These are phyloP conservation scores for Botryotinia calthae DNA, from an alignment of 2,329 filamentous ascomycete species.

Conservation along the genomic window DNA sequence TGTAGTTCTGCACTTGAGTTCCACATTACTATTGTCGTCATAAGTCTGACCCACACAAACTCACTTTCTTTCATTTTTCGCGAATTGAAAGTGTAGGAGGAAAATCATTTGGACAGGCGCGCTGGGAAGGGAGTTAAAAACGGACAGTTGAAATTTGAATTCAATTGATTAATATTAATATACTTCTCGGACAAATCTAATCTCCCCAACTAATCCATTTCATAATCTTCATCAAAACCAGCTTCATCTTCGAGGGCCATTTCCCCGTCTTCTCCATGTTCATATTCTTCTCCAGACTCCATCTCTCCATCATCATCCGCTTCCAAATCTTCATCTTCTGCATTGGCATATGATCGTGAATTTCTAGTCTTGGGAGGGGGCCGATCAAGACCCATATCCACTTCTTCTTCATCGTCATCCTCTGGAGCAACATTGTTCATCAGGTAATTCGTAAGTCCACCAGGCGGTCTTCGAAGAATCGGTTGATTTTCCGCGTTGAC, in stretches of 20 bases:
- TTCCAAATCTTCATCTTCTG: conserved; percentile 10
- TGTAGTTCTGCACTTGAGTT: too few relatives aligned
- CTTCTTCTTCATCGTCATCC: neutral
- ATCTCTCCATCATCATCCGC: conserved; percentile 3
- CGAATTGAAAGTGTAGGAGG: neutral
- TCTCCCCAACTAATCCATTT: neutral
- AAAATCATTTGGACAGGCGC: neutral
- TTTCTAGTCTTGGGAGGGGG: neutral
- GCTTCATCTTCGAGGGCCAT: conserved; percentile 27
- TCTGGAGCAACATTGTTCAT: conserved; percentile 1
- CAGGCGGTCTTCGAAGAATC: conserved; percentile 15
- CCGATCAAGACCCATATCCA: neutral
- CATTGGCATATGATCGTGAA: conserved; percentile 10
- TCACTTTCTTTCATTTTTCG: too few relatives aligned
- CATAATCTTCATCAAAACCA: conserved; percentile 1
- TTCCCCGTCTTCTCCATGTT: conserved; percentile 4
- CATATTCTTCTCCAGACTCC: conserved; percentile 7
- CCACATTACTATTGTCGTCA: too few relatives aligned
- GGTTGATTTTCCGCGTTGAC: neutral
- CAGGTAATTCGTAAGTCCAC: conserved; percentile 13
- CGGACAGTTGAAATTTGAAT: fast-evolving
- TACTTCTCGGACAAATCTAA: neutral
- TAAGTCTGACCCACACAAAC: too few relatives aligned
- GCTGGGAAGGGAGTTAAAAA: conserved; percentile 53
- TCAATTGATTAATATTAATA: neutral